Base-by-base conservation (phyloP, 768 basidiomycete genomes). In the Agrocybe chaxingu region DNA sequence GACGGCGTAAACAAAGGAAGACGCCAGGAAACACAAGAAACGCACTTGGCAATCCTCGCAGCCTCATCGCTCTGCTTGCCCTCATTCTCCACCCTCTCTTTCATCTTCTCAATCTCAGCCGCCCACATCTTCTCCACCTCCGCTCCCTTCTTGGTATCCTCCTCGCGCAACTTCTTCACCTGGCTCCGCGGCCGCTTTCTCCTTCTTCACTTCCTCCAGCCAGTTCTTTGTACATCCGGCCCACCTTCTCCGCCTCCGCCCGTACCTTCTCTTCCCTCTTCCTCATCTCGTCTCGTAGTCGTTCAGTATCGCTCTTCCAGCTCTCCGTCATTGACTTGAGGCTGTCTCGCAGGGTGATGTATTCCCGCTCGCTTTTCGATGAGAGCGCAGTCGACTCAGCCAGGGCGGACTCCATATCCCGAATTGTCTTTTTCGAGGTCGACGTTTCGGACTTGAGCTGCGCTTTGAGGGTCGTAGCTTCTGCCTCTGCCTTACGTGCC, bases 401-500 rank as follows among this genome's bases (percentile, higher is more conserved):
- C 29, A 93, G 75, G 5, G 84, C 71, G 6, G 79, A 48, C 64
- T 92, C 89, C 89, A 92, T 89, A 59, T 92, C 90, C 16, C 87
- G 82, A 8, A 92, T 63, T 0, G 81, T 71, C 63, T 87, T 87
- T 67, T 92, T 93, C 7, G 85, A 81, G 9, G 78, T 76, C 2
- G 81, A 66, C 1, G 85, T 84, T 62, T 92, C 89, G 11, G 75
- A 68, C 67, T 92, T 91, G 57, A 92, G 79, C 55, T 87, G 84
- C 2, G 76, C 58, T 66, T 87, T 91, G 7, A 93, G 72, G 13
- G 77, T 57, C 3, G 79, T 64, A 2, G 87, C 83, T 60, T 92
- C 87, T 0, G 83, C 76, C 64, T 95, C 92, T 3, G 92, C 92
- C 61, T 89, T 89, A 37, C 92, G 81, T 12, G 92, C 92, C 4